Conservation (phyloP, 805 yeast species). For the Pichia insulana region DNA sequence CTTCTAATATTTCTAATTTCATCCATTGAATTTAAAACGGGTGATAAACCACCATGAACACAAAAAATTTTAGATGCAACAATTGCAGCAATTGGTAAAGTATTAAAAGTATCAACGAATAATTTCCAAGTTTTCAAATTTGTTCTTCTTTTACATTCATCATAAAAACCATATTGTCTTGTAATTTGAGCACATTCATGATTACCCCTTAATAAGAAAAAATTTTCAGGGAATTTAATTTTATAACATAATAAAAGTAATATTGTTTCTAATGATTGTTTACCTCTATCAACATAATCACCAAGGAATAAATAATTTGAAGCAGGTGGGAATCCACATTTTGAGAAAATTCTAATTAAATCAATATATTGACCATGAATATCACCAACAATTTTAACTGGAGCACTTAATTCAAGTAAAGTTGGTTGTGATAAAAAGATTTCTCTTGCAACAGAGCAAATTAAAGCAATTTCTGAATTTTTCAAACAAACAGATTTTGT, state of each 20-base stretch:
- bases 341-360: slow-evolving; percentile 79
- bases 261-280: slow-evolving; percentile 90
- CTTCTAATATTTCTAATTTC: slow-evolving; percentile 68
- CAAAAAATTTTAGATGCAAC: slow-evolving; percentile 93
- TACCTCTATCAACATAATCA: slow-evolving; percentile 96
- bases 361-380: slow-evolving; percentile 97
- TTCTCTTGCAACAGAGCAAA: slow-evolving; percentile 84
- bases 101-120: slow-evolving; percentile 90
- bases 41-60: slow-evolving; percentile 79
- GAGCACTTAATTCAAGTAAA: slow-evolving; percentile 74
- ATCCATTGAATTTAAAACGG: slow-evolving; percentile 63
- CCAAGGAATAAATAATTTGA: slow-evolving; percentile 89
- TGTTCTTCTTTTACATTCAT: slow-evolving; percentile 93
- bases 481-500: slow-evolving; percentile 85
- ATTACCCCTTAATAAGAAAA: slow-evolving; percentile 86
- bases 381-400: slow-evolving; percentile 85
- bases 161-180: slow-evolving; percentile 93
- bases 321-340: slow-evolving; percentile 95
- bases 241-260: slow-evolving; percentile 82
- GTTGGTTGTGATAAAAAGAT: slow-evolving; percentile 87
- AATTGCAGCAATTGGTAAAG: slow-evolving; percentile 90
- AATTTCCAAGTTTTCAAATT: slow-evolving; percentile 89
- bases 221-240: slow-evolving; percentile 94
- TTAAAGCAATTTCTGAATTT: slow-evolving; percentile 77
- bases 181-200: slow-evolving; percentile 98